phyloP scores from a whole-genome alignment of 345 rosid genomes.

The Sonneratia alba region DNA sequence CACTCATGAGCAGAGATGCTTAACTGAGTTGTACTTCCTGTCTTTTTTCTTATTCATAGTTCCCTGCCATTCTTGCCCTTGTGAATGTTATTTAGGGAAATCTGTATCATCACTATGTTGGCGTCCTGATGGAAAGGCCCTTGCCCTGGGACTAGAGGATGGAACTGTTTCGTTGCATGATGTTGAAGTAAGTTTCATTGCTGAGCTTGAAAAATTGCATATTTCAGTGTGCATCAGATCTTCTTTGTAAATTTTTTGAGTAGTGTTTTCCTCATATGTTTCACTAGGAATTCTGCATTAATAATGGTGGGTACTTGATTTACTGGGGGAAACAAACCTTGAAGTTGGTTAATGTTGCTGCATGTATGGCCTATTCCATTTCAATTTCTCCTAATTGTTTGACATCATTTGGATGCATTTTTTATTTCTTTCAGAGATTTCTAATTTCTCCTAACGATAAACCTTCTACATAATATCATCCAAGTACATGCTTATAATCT shows the following conservation, averaged over 20 bases:
- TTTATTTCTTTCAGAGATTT: not conserved
- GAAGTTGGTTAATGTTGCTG: not conserved
- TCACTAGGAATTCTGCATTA: not conserved
- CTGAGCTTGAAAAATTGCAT: not conserved
- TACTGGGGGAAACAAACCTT: not conserved
- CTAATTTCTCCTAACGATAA: not conserved
- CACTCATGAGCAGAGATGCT: not conserved
- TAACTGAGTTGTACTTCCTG: not conserved
- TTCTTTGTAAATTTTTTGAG: not conserved
- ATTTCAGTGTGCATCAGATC: not conserved
- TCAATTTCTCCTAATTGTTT: not conserved
- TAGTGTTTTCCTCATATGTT: not conserved
- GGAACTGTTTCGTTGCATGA: slow-evolving; percentile 73
- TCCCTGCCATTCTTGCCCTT: not conserved
- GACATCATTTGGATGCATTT: not conserved
- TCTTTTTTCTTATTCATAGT: not conserved
- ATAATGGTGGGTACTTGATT: not conserved
- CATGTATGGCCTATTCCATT: not conserved
- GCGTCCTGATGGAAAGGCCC: slow-evolving; percentile 86
- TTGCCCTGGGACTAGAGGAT: slow-evolving; percentile 81
- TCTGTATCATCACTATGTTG: slow-evolving; percentile 61
- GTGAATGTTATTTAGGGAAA: slow-evolving; percentile 33
- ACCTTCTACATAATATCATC: not conserved
- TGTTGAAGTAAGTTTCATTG: slow-evolving; percentile 50
- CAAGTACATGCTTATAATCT: not conserved